phyloP scores from a whole-genome alignment of 2,329 filamentous ascomycete species.

The Magnaporthiopsis rhizophila region DNA sequence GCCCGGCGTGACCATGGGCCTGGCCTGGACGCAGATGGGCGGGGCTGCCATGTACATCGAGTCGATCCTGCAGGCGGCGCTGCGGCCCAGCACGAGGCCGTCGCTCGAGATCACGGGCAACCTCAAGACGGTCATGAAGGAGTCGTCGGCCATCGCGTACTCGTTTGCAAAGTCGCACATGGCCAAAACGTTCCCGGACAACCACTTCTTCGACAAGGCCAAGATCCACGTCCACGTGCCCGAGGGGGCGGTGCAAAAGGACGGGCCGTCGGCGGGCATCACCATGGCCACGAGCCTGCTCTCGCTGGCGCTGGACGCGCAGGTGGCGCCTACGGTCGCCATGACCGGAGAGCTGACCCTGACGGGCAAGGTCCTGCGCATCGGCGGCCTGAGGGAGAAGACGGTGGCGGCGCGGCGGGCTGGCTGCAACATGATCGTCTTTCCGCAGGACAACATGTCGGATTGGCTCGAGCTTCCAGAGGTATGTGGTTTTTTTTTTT shows the following conservation, averaged over 20 bases:
- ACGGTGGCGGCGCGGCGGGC: constrained; percentile 90
- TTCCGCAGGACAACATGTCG: constrained; percentile 89
- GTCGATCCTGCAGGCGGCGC: constrained; percentile 80
- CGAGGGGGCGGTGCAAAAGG: constrained; percentile 92
- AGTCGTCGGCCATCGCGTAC: constrained; percentile 91
- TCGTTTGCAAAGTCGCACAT: constrained; percentile 89
- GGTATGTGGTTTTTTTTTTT: constrained; percentile 47
- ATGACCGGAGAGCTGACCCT: constrained; percentile 98
- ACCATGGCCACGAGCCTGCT: constrained; percentile 96
- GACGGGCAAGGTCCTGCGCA: constrained; percentile 91
- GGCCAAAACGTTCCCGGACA: constrained; percentile 76
- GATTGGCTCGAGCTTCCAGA: constrained; percentile 97
- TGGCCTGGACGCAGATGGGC: constrained; percentile 97
- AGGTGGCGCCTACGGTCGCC: constrained; percentile 77
- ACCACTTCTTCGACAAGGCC: constrained; percentile 93
- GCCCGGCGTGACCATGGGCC: constrained; percentile 91
- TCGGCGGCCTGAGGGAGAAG: constrained; percentile 92
- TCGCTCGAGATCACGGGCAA: constrained; percentile 90
- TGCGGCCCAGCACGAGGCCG: constrained; percentile 66
- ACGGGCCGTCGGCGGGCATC: constrained; percentile 86
- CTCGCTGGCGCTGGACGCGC: constrained; percentile 70
- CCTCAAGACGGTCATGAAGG: constrained; percentile 95
- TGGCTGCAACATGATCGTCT: constrained; percentile 87
- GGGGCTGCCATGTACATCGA: constrained; percentile 96
- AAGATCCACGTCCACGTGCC: constrained; percentile 94